Conservation (phyloP, 2,329 filamentous ascomycete genomes). For the Stagonosporopsis vannaccii region DNA sequence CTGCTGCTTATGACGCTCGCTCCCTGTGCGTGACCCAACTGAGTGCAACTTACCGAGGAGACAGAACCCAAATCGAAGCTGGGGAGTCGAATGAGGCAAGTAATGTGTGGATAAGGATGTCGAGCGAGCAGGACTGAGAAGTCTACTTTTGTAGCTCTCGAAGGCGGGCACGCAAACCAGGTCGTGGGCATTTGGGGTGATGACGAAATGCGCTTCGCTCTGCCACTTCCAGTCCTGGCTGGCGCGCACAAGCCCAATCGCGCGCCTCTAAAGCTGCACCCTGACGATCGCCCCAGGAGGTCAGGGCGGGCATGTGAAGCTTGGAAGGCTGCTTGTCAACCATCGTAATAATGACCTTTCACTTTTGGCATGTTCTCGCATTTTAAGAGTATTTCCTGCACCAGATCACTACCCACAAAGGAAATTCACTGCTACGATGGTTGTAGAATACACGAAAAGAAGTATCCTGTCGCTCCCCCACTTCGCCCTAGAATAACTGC, state of each 20-base stretch:
- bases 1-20: slow-evolving; percentile 38
- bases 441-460: slow-evolving; percentile 53
- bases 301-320: slow-evolving; percentile 21
- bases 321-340: slow-evolving; percentile 7
- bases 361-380: neutral
- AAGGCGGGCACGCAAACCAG: slow-evolving; percentile 41
- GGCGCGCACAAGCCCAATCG: slow-evolving; percentile 33
- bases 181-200: slow-evolving; percentile 37
- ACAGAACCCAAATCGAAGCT: slow-evolving; percentile 17
- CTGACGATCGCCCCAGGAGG: slow-evolving; percentile 34
- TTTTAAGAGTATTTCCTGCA: neutral
- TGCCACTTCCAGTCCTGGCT: slow-evolving; percentile 28
- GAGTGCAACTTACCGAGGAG: slow-evolving; percentile 38
- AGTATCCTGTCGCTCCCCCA: slow-evolving; percentile 43
- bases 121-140: slow-evolving; percentile 12
- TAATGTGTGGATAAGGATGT: slow-evolving; percentile 10
- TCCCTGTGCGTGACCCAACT: slow-evolving; percentile 30
- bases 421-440: slow-evolving; percentile 52
- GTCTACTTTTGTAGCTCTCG: slow-evolving; percentile 34
- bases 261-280: slow-evolving; percentile 27
- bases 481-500: slow-evolving; percentile 42
- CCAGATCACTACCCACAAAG: slow-evolving; percentile 38
- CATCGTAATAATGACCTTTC: neutral
- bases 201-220: slow-evolving; percentile 45
- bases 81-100: slow-evolving; percentile 5